A percentile compares a stretch with the other conserved stretches of the same genome.
These are phyloP conservation scores for Exutisphaerella laricina DNA, from an alignment of 2,329 filamentous ascomycete species.

Conservation along the genomic window DNA sequence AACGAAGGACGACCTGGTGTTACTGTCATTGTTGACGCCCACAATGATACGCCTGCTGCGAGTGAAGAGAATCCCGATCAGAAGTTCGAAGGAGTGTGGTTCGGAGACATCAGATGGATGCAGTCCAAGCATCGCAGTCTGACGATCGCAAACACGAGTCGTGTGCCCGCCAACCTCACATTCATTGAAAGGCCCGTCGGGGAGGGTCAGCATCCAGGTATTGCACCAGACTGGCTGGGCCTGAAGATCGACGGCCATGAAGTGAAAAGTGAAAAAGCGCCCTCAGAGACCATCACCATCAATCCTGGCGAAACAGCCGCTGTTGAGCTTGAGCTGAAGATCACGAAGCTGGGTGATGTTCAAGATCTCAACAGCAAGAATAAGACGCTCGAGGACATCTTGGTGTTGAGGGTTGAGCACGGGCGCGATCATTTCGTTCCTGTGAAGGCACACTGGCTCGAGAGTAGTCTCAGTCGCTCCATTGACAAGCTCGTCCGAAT, in stretches of 20 bases:
- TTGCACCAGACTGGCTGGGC: constrained; percentile 62
- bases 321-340: constrained; percentile 61
- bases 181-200: constrained; percentile 68
- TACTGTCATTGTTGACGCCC: constrained; percentile 65
- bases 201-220: constrained; percentile 39
- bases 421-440: constrained; percentile 92
- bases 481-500: constrained; percentile 84
- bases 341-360: constrained; percentile 60
- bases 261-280: constrained; percentile 17
- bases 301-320: constrained; percentile 78
- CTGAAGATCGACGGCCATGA: constrained; percentile 38
- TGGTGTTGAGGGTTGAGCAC: constrained; percentile 75
- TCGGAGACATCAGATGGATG: constrained; percentile 68
- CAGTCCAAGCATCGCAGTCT: constrained; percentile 60
- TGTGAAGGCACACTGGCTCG: constrained; percentile 69
- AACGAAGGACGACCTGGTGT: constrained; percentile 77
- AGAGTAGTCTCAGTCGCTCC: constrained; percentile 75
- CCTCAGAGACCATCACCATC: constrained; percentile 55
- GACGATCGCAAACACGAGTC: constrained; percentile 88
- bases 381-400: constrained; percentile 70
- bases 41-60: constrained; percentile 32
- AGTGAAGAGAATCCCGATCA: constrained; percentile 23
- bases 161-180: constrained; percentile 69
- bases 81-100: constrained; percentile 59
- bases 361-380: constrained; percentile 63